phyloP scores from a whole-genome alignment of 192 early-diverging fungal species.

The Podila epicladia region DNA sequence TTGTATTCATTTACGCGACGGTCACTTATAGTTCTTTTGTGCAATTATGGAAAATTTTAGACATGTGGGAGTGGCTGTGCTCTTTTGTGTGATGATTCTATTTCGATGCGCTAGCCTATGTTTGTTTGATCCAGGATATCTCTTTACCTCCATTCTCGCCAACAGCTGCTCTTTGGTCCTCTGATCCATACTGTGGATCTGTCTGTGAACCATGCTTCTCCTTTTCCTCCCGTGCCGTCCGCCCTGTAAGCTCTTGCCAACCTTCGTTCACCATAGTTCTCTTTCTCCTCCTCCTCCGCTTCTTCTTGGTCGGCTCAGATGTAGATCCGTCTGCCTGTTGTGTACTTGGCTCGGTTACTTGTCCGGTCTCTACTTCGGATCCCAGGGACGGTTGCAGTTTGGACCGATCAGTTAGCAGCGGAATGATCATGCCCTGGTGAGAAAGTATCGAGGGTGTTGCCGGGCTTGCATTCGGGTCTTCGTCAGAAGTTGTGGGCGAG shows the following conservation, averaged over 20 bases:
- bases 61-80: background rate
- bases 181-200: background rate
- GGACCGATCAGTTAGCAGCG: slow-evolving; percentile 33
- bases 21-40: background rate
- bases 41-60: slow-evolving; percentile 7
- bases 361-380: background rate
- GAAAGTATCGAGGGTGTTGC: slow-evolving; percentile 12
- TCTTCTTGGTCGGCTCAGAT: slow-evolving; percentile 7
- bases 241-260: slow-evolving; percentile 47
- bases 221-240: slow-evolving; percentile 46
- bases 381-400: background rate
- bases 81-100: background rate
- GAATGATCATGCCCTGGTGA: slow-evolving; percentile 29
- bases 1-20: slow-evolving; percentile 12
- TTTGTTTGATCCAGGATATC: slow-evolving; percentile 24
- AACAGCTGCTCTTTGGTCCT: background rate
- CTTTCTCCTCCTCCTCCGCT: slow-evolving; percentile 44
- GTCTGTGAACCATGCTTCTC: slow-evolving; percentile 8
- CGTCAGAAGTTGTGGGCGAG: background rate
- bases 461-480: background rate
- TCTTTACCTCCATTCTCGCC: slow-evolving; percentile 48
- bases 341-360: background rate
- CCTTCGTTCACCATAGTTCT: slow-evolving; percentile 49
- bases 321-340: background rate
- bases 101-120: background rate